Conservation (phyloP, 257 asterid genomes). For the Petunia axillaris region DNA sequence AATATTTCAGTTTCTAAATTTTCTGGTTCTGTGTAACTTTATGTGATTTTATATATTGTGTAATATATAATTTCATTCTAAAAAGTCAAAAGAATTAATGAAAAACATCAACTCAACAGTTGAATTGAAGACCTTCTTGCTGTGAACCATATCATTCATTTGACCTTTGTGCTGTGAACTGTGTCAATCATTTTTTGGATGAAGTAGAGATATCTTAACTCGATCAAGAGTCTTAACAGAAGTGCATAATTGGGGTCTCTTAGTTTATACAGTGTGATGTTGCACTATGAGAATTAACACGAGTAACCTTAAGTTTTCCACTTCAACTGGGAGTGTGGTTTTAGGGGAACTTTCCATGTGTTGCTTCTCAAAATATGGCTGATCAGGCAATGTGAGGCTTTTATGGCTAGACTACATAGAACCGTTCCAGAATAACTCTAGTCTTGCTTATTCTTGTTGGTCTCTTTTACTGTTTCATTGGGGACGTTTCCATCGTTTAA, state of each 20-base stretch:
- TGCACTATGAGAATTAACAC: background rate
- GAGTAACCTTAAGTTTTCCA: background rate
- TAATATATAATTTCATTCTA: background rate
- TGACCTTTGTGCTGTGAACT: slow-evolving; percentile 10
- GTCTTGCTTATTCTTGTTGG: background rate
- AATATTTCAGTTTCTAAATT: background rate
- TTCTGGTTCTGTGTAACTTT: background rate
- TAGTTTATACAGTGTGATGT: background rate
- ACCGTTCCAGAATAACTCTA: background rate
- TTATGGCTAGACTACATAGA: background rate
- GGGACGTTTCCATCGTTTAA: background rate
- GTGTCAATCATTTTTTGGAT: background rate
- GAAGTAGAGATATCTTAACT: background rate
- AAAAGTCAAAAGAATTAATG: background rate
- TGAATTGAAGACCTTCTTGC: background rate
- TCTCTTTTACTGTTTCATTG: slow-evolving; percentile 9
- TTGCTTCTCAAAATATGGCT: slow-evolving; percentile 4
- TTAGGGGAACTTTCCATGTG: slow-evolving; percentile 9
- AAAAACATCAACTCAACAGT: background rate
- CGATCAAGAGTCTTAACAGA: background rate
- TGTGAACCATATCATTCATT: background rate
- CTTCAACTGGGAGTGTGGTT: background rate
- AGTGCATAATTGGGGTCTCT: slow-evolving; percentile 6
- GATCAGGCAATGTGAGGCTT: slow-evolving; percentile 10
- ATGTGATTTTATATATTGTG: background rate